Conservation (phyloP, 2,329 filamentous ascomycete species). For the Apiospora rasikravindrae region DNA sequence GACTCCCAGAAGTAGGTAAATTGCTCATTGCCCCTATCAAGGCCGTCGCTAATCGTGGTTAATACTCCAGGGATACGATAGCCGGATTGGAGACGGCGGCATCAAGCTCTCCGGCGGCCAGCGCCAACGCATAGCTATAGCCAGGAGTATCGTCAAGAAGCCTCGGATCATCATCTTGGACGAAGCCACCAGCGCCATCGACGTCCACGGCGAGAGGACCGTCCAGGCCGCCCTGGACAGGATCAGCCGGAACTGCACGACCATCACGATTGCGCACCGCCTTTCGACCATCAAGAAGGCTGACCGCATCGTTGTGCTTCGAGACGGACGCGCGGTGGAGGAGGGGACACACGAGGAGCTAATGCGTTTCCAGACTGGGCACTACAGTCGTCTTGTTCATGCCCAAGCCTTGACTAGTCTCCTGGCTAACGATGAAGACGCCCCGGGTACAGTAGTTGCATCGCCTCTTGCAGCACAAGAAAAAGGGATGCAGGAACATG, state of each 20-base stretch:
- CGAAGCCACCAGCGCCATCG: conserved; percentile 71
- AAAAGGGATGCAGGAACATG: not conserved
- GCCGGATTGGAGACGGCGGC: conserved; percentile 54
- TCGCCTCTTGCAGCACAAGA: not conserved
- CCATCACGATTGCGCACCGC: conserved; percentile 50
- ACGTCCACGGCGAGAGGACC: conserved; percentile 55
- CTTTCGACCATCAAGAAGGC: conserved; percentile 41
- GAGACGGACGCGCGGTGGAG: conserved; percentile 57
- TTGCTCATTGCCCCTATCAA: conserved; percentile 28
- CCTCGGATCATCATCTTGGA: conserved; percentile 73
- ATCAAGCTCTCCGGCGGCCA: conserved; percentile 60
- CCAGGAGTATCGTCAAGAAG: conserved; percentile 71
- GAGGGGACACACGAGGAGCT: conserved; percentile 61
- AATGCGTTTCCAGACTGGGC: conserved; percentile 70
- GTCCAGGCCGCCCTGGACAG: conserved; percentile 69
- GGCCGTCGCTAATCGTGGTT: conserved; percentile 20
- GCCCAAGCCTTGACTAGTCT: conserved; percentile 25
- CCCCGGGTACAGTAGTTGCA: too few species aligned
- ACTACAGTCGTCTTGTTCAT: conserved; percentile 47
- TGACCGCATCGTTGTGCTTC: conserved; percentile 63
- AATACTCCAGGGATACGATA: conserved; percentile 62
- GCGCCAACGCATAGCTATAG: conserved; percentile 64
- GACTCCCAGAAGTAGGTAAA: conserved; percentile 59
- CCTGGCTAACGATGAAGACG: not conserved
- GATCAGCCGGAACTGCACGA: conserved; percentile 62